These are phyloP conservation scores for Dicorynia guianensis DNA, from an alignment of 306 rosid species.

Conservation along the genomic window DNA sequence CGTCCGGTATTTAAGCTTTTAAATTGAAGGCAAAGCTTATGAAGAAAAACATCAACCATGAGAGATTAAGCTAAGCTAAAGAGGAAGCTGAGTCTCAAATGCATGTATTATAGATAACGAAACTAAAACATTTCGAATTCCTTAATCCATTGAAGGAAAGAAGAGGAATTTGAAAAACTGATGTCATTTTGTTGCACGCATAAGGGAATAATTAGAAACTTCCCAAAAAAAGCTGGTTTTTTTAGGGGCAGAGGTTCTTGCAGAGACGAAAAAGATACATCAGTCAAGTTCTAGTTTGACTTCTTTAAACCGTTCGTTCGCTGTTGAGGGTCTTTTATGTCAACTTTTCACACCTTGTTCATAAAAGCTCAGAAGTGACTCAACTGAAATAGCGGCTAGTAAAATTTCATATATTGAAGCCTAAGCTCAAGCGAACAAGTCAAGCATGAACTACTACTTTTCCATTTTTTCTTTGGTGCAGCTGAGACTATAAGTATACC, in stretches of 20 bases:
- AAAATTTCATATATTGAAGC: constrained; percentile 5
- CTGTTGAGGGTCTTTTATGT: constrained; percentile 7
- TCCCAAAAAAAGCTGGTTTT: too few relatives aligned
- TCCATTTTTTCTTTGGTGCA: too few relatives aligned
- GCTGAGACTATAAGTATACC: background rate
- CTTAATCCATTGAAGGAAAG: too few relatives aligned
- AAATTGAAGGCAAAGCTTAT: too few relatives aligned
- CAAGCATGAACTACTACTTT: background rate
- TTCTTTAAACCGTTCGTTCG: background rate
- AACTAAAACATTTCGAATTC: too few relatives aligned
- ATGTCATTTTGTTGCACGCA: background rate
- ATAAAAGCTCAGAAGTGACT: constrained; percentile 16
- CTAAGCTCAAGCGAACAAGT: constrained; percentile 17
- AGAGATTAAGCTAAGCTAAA: too few relatives aligned
- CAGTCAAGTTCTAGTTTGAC: constrained; percentile 1
- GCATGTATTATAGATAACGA: too few relatives aligned
- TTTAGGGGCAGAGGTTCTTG: background rate
- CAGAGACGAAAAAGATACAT: constrained; percentile 17
- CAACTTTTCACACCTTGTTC: constrained; percentile 9
- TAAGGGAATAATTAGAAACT: background rate
- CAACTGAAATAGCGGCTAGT: constrained; percentile 9
- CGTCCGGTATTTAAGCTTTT: background rate
- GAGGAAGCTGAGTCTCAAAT: too few relatives aligned
- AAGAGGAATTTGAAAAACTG: too few relatives aligned
- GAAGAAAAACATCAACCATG: too few relatives aligned